These are phyloP conservation scores for Citrus unshiu DNA, from an alignment of 345 rosid genomes.

Conservation along the genomic window DNA sequence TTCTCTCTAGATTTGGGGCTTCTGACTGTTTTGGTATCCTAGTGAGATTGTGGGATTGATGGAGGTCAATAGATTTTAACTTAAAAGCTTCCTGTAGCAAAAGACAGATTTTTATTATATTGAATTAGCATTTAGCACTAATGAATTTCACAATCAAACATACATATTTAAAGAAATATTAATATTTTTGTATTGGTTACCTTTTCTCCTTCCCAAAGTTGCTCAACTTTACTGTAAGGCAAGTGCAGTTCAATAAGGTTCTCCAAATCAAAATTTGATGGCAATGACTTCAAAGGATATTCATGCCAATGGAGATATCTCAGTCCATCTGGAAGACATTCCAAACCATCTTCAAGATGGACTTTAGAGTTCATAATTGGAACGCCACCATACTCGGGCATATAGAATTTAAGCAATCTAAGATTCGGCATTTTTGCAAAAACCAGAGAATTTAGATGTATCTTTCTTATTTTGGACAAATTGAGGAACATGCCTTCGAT, in stretches of 20 bases:
- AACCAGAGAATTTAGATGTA: not conserved
- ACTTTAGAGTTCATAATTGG: not conserved
- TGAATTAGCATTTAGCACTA: not conserved
- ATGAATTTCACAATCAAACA: not conserved
- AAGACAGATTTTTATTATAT: not conserved
- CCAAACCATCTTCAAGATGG: not conserved
- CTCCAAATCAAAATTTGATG: not conserved
- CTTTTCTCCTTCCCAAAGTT: not conserved
- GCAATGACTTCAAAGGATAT: not conserved
- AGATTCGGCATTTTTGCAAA: not conserved
- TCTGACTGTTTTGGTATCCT: not conserved
- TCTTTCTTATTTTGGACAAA: not conserved
- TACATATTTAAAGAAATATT: not conserved
- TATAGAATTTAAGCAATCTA: not conserved
- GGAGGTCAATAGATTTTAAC: not conserved
- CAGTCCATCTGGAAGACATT: not conserved
- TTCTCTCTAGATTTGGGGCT: not conserved
- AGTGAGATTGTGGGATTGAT: not conserved
- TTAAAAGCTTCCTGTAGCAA: not conserved
- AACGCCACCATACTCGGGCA: not conserved
- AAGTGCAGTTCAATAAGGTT: not conserved
- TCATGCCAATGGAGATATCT: not conserved
- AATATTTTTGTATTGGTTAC: not conserved
- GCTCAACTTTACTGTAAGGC: not conserved
- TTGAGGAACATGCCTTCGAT: not conserved